Percentiles rank a stretch among this genome's conserved stretches.
Evolutionary conservation across 2,329 filamentous ascomycete genomes (phyloP).

Genomic region (Nannizzia gypsea): DNA sequence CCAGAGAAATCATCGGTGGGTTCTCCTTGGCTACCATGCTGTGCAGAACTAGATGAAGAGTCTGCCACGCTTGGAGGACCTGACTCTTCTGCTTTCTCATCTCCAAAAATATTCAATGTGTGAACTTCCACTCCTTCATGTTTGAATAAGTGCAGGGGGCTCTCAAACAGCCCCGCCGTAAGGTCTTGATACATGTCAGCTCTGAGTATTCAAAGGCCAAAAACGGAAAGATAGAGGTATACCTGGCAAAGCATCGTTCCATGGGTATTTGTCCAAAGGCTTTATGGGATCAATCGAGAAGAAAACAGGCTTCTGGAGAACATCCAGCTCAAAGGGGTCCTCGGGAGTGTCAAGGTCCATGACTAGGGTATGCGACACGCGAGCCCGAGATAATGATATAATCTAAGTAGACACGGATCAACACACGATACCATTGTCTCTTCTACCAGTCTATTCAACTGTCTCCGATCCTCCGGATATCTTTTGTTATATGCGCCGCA

Average conservation of each 20-base stretch:
- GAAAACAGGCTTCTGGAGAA: conserved; percentile 28
- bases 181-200: not conserved
- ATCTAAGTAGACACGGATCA: not conserved
- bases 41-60: conserved; percentile 16
- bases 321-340: conserved; percentile 22
- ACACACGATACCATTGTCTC: not conserved
- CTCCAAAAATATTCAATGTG: conserved; percentile 24
- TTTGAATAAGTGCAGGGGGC: conserved; percentile 15
- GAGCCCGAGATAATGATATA: not conserved
- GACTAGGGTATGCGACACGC: not conserved
- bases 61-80: conserved; percentile 14
- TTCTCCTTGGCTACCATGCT: conserved; percentile 15
- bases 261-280: conserved; percentile 26
- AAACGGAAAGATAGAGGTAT: conserved; percentile 3
- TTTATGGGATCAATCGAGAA: conserved; percentile 29
- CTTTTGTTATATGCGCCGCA: not conserved
- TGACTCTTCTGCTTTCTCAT: conserved; percentile 17
- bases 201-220: not conserved
- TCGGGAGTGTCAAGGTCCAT: conserved; percentile 14
- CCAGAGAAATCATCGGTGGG: not conserved
- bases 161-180: conserved; percentile 19
- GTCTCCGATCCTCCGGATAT: not conserved
- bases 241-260: conserved; percentile 28
- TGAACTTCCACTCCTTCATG: conserved; percentile 22
- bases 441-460: not conserved